Evolutionary conservation across 164 flowering plant genomes (phyloP).

Genomic region (Stephania japonica): DNA sequence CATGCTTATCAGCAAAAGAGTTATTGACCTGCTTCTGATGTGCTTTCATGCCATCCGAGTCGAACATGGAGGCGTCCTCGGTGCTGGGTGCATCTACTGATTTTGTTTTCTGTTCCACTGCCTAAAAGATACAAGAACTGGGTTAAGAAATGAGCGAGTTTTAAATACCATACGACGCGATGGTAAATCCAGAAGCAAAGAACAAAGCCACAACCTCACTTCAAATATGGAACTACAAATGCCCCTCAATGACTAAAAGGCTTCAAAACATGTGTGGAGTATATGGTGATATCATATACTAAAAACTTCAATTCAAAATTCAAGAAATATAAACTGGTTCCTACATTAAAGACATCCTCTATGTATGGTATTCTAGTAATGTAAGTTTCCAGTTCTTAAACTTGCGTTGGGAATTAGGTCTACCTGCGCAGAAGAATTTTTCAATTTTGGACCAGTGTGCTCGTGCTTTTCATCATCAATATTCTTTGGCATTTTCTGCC

Average conservation of each 20-base stretch:
- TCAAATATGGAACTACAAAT: not conserved
- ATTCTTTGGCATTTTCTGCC: constrained; percentile 29
- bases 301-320: no score
- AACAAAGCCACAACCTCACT: not conserved
- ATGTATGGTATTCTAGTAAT: not conserved
- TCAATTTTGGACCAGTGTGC: constrained; percentile 9
- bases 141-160: not conserved
- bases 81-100: constrained; percentile 29
- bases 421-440: constrained; percentile 43
- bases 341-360: not conserved
- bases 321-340: not conserved
- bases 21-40: constrained; percentile 26
- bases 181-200: not conserved
- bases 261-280: not conserved
- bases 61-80: constrained; percentile 37
- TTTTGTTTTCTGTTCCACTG: constrained; percentile 37
- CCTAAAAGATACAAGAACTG: constrained; percentile 32
- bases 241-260: not conserved
- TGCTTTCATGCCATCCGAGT: constrained; percentile 31
- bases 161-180: not conserved
- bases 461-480: constrained; percentile 42
- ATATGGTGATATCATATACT: not conserved
- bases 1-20: constrained; percentile 32
- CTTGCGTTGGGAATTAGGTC: not conserved
- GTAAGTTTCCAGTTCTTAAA: not conserved